Percentiles rank a stretch among this genome's conserved stretches.
These are phyloP conservation scores for Leishmania turanica DNA, from an alignment of 208 protist species.

Conservation along the genomic window DNA sequence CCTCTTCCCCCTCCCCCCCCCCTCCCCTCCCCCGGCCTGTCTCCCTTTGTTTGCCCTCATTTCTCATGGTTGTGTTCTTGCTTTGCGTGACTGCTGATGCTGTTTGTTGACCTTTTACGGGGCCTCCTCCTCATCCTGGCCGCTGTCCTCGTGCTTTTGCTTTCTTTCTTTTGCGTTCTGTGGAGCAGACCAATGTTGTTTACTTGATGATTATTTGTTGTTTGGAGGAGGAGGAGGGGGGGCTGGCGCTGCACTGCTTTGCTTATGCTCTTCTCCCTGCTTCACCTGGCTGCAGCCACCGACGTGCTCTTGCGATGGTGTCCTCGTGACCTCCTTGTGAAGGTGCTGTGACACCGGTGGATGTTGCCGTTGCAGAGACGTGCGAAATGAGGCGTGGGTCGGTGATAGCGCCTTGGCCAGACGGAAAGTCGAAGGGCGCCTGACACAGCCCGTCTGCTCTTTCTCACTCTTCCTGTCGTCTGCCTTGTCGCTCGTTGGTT, in stretches of 20 bases:
- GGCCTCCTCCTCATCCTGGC: not conserved
- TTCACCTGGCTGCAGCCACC: not conserved
- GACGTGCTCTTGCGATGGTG: not conserved
- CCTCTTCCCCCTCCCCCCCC: not conserved
- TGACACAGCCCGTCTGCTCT: not conserved
- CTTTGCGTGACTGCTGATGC: not conserved
- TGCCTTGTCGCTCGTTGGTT: not conserved
- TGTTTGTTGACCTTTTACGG: not conserved
- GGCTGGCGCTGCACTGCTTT: not conserved
- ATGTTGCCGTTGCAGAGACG: not conserved
- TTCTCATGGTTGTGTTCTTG: too few species aligned
- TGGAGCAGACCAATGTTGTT: not conserved
- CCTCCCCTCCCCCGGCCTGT: not conserved
- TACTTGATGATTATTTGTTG: not conserved
- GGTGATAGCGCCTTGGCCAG: not conserved
- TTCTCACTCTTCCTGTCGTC: not conserved
- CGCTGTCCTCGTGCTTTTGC: not conserved
- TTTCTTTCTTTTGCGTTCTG: not conserved
- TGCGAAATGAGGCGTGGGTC: not conserved
- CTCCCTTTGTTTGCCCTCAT: not conserved
- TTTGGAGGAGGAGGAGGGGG: not conserved
- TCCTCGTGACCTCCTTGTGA: not conserved
- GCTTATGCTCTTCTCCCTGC: not conserved
- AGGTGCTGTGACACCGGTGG: not conserved
- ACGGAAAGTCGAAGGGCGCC: not conserved